These are phyloP conservation scores for Colletotrichum agaves DNA, from an alignment of 2,329 filamentous ascomycete species.

Conservation along the genomic window DNA sequence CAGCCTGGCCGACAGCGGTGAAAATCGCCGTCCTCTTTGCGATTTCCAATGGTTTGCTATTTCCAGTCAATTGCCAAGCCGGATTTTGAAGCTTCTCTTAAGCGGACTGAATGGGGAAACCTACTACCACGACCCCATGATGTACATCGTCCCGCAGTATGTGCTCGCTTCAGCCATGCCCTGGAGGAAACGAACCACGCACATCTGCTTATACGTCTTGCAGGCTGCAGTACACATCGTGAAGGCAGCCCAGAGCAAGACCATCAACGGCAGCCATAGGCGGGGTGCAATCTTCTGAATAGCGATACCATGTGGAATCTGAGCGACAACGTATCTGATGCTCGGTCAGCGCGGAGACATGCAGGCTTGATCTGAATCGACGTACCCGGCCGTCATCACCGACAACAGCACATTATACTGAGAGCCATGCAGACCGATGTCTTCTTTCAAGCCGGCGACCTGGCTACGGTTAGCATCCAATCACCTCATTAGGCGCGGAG, in stretches of 20 bases:
- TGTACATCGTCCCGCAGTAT: constrained; percentile 54
- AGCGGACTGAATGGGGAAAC: constrained; percentile 40
- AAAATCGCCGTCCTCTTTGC: constrained; percentile 73
- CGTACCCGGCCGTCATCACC: constrained; percentile 45
- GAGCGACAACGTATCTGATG: constrained; percentile 44
- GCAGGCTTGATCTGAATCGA: constrained; percentile 36
- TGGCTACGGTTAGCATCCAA: neutral
- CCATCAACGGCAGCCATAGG: constrained; percentile 59
- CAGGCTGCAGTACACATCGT: constrained; percentile 49
- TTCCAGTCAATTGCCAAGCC: neutral
- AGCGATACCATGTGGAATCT: constrained; percentile 56
- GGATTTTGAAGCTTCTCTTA: neutral
- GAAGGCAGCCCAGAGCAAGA: constrained; percentile 59
- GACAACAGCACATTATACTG: constrained; percentile 57
- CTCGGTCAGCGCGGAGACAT: neutral
- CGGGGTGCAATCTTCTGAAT: constrained; percentile 60
- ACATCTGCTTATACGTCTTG: constrained; percentile 46
- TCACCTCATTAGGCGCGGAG: too few species aligned
- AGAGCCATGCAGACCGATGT: constrained; percentile 58
- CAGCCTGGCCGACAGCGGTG: constrained; percentile 67
- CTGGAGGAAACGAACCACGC: constrained; percentile 53
- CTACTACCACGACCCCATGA: constrained; percentile 67
- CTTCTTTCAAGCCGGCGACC: constrained; percentile 56
- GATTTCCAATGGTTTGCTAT: constrained; percentile 61
- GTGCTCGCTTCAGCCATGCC: constrained; percentile 52